Percentiles rank a stretch among this genome's conserved stretches.
Evolutionary conservation across 805 yeast genomes (phyloP).

Genomic region (Tetrapisispora fleetii): DNA sequence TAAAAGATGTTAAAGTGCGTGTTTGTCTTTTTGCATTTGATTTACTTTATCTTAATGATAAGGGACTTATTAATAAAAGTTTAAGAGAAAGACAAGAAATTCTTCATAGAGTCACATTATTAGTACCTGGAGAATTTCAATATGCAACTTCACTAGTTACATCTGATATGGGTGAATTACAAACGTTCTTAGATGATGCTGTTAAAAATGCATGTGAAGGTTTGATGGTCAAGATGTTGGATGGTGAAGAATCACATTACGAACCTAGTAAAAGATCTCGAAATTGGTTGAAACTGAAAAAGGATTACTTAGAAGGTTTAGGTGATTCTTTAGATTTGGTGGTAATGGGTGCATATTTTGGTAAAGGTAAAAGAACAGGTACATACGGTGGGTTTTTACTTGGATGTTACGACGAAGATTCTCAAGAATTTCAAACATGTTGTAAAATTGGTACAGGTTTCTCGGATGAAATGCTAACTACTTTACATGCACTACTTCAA

Average conservation of each 20-base stretch:
- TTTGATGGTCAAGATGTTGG: constrained; percentile 83
- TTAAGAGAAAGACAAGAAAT: constrained; percentile 60
- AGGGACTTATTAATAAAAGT: constrained; percentile 55
- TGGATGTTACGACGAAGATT: constrained; percentile 82
- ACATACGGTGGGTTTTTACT: constrained; percentile 88
- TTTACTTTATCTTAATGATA: constrained; percentile 62
- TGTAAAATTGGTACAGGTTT: constrained; percentile 98
- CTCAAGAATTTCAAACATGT: constrained; percentile 88
- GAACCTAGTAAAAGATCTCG: constrained; percentile 93
- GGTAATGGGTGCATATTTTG: constrained; percentile 88
- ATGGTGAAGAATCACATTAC: constrained; percentile 71
- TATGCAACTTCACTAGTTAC: constrained; percentile 72
- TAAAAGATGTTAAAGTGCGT: constrained; percentile 77
- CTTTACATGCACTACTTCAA: constrained; percentile 48
- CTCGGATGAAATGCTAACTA: constrained; percentile 68
- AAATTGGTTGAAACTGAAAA: constrained; percentile 91
- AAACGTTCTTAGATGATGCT: constrained; percentile 76
- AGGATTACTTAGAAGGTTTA: constrained; percentile 88
- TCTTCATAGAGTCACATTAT: constrained; percentile 45
- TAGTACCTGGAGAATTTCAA: constrained; percentile 67
- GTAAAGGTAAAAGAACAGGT: constrained; percentile 91
- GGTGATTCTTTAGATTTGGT: constrained; percentile 93
- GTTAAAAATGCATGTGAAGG: constrained; percentile 91
- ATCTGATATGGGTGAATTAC: constrained; percentile 62
- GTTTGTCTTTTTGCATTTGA: constrained; percentile 93